These are phyloP conservation scores for Penicillium flavigenum DNA, from an alignment of 495 filamentous ascomycete species.

Conservation along the genomic window DNA sequence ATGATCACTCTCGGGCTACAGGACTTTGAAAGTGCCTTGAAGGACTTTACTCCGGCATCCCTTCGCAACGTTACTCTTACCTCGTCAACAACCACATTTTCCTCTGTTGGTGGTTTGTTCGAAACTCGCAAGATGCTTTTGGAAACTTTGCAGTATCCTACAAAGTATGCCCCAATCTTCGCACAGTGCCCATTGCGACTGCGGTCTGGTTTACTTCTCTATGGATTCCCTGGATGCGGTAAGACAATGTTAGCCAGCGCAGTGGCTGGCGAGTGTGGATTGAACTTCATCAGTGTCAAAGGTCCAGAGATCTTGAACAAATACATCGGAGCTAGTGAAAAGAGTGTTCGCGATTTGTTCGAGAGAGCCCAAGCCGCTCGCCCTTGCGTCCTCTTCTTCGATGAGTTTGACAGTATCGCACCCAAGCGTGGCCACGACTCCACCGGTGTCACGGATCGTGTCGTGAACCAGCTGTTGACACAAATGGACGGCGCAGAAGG, in stretches of 20 bases:
- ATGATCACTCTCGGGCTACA: constrained; percentile 60
- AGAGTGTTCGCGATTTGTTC: constrained; percentile 91
- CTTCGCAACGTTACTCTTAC: constrained; percentile 92
- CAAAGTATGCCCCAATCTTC: constrained; percentile 97
- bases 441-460: constrained; percentile 95
- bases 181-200: constrained; percentile 90
- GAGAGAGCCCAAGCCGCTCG: constrained; percentile 85
- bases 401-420: constrained; percentile 96
- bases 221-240: constrained; percentile 93
- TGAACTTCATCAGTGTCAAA: constrained; percentile 98
- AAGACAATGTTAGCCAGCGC: constrained; percentile 93
- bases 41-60: constrained; percentile 91
- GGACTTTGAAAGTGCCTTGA: constrained; percentile 81
- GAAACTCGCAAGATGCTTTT: constrained; percentile 82
- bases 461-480: constrained; percentile 95
- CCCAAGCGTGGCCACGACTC: constrained; percentile 96
- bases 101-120: constrained; percentile 83
- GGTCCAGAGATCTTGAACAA: constrained; percentile 98
- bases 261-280: constrained; percentile 90
- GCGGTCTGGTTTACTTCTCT: constrained; percentile 86
- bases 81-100: constrained; percentile 81
- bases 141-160: constrained; percentile 95
- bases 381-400: constrained; percentile 94
- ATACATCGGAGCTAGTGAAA: constrained; percentile 95
- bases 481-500: constrained; percentile 99